phyloP scores from a whole-genome alignment of 2,329 filamentous ascomycete genomes.

The Pseudogymnoascus pannorum region DNA sequence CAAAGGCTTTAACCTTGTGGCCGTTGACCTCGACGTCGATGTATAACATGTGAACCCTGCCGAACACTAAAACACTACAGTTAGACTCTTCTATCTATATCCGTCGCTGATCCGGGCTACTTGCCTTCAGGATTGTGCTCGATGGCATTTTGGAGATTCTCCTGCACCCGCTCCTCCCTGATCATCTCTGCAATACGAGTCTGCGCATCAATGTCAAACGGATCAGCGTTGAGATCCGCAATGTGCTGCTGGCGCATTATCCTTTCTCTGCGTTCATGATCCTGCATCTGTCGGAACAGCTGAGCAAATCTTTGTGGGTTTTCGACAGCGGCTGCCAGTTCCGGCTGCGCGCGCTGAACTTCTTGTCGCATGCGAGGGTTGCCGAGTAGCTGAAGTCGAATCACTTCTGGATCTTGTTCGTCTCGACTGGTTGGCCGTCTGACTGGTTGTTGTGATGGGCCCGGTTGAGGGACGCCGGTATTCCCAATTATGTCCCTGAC shows the following conservation, averaged over 20 bases:
- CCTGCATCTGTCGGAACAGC: conserved; percentile 59
- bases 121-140: conserved; percentile 94
- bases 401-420: conserved; percentile 65
- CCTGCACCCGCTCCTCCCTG: conserved; percentile 84
- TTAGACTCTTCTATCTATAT: not conserved
- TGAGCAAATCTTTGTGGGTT: conserved; percentile 70
- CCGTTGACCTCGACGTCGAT: conserved; percentile 93
- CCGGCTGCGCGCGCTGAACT: conserved; percentile 64
- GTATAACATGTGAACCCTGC: conserved; percentile 91
- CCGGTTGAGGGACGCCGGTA: conserved; percentile 32
- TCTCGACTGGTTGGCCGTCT: conserved; percentile 27
- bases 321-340: conserved; percentile 68
- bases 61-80: conserved; percentile 61
- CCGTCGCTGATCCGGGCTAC: conserved; percentile 23
- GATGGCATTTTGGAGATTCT: conserved; percentile 93
- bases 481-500: conserved; percentile 54
- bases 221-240: conserved; percentile 80
- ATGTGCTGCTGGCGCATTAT: conserved; percentile 76
- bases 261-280: conserved; percentile 64
- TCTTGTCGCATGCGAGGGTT: conserved; percentile 67
- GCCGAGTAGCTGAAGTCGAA: conserved; percentile 75
- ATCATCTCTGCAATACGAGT: conserved; percentile 95
- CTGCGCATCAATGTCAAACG: conserved; percentile 89
- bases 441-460: conserved; percentile 23
- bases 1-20: conserved; percentile 85